phyloP scores from a whole-genome alignment of 2,329 filamentous ascomycete genomes.

The Zopfia rhizophila region DNA sequence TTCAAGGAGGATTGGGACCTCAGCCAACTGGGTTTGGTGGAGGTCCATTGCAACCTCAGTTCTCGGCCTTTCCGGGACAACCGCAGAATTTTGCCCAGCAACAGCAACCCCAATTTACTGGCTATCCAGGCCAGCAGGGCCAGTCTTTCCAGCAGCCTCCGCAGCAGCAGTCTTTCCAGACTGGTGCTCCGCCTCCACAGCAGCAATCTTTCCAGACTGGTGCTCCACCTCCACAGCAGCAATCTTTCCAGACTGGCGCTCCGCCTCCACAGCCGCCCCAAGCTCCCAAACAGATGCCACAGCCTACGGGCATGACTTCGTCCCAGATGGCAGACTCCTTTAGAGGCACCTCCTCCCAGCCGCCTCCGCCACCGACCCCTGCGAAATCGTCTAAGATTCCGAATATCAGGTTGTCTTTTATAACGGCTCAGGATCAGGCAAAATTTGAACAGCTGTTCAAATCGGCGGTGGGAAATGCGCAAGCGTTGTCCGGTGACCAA shows the following conservation, averaged over 20 bases:
- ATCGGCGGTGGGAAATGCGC: slow-evolving; percentile 85
- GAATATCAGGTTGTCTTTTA: slow-evolving; percentile 93
- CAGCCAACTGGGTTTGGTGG: slow-evolving; percentile 66
- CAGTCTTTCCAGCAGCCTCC: slow-evolving; percentile 59
- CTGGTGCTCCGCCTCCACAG: slow-evolving; percentile 52
- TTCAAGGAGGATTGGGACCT: slow-evolving; percentile 55
- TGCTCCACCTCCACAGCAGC: slow-evolving; percentile 64
- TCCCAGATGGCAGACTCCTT: slow-evolving; percentile 73
- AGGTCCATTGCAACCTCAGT: slow-evolving; percentile 69
- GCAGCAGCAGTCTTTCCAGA: slow-evolving; percentile 40
- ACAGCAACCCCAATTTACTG: slow-evolving; percentile 58
- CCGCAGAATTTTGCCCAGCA: slow-evolving; percentile 52
- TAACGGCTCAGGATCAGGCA: slow-evolving; percentile 91
- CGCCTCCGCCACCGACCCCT: slow-evolving; percentile 71
- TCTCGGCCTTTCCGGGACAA: slow-evolving; percentile 69
- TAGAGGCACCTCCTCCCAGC: slow-evolving; percentile 50
- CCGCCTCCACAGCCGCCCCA: slow-evolving; percentile 62
- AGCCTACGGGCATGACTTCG: slow-evolving; percentile 70
- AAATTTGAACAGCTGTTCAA: slow-evolving; percentile 99
- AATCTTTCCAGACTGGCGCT: slow-evolving; percentile 53
- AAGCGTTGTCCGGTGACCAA: slow-evolving; percentile 90
- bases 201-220: slow-evolving; percentile 52
- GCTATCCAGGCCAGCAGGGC: slow-evolving; percentile 56
- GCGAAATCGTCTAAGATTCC: slow-evolving; percentile 81
- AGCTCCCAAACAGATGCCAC: slow-evolving; percentile 58